phyloP scores from a whole-genome alignment of 805 yeast species.

The Kluyveromyces aestuarii region DNA sequence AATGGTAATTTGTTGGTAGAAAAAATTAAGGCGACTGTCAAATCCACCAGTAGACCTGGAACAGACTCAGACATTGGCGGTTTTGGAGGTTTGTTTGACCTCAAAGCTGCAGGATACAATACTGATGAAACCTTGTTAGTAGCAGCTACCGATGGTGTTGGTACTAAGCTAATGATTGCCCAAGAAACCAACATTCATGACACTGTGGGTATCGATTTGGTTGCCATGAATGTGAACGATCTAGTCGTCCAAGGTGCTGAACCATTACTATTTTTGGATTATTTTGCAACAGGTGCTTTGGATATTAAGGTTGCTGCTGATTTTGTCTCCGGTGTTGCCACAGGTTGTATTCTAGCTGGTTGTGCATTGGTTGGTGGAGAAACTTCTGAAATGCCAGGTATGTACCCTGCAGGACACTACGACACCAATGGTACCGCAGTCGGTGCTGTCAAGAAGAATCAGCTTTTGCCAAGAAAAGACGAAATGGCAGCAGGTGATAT shows the following conservation, averaged over 20 bases:
- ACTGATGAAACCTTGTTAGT: conserved; percentile 75
- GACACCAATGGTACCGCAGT: conserved; percentile 98
- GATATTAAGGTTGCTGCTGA: conserved; percentile 77
- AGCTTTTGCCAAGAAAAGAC: conserved; percentile 62
- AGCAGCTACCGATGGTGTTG: conserved; percentile 99
- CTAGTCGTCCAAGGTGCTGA: conserved; percentile 98
- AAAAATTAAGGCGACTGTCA: conserved; percentile 81
- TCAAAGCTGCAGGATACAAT: conserved; percentile 75
- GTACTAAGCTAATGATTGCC: conserved; percentile 92
- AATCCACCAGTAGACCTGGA: conserved; percentile 89
- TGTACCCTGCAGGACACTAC: conserved; percentile 90
- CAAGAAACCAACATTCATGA: conserved; percentile 82
- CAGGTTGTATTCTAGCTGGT: conserved; percentile 89
- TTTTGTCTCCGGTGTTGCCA: conserved; percentile 92
- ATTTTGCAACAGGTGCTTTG: conserved; percentile 90
- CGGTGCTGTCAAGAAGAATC: conserved; percentile 80
- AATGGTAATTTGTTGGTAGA: conserved; percentile 87
- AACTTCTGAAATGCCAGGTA: conserved; percentile 99
- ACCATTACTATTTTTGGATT: conserved; percentile 89
- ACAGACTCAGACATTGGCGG: conserved; percentile 99
- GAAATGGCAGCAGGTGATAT: conserved; percentile 74
- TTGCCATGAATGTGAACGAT: conserved; percentile 98
- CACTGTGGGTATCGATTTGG: conserved; percentile 98
- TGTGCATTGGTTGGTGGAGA: conserved; percentile 99
- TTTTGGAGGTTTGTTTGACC: conserved; percentile 93